These are phyloP conservation scores for Diplodia intermedia DNA, from an alignment of 2,329 filamentous ascomycete species.

Conservation along the genomic window DNA sequence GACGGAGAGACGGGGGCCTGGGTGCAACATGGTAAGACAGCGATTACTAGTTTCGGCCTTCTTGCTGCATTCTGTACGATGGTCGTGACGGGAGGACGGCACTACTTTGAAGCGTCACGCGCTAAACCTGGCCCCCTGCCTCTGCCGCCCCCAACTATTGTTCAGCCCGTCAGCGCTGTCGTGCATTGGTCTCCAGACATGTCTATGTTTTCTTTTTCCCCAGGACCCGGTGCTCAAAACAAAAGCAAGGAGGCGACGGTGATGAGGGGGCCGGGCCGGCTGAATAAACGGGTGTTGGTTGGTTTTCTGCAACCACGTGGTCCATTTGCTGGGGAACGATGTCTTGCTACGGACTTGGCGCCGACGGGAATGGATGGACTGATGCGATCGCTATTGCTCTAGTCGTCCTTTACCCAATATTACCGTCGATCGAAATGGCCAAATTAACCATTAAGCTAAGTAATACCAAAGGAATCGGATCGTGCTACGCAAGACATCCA, in stretches of 20 bases:
- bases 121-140: constrained; percentile 6
- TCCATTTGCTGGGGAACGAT: background rate
- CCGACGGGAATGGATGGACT: too few relatives aligned
- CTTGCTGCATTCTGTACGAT: constrained; percentile 19
- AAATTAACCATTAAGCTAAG: too few relatives aligned
- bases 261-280: background rate
- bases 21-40: constrained; percentile 4
- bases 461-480: too few relatives aligned
- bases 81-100: background rate
- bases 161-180: background rate
- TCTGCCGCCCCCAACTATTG: background rate
- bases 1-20: background rate
- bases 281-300: background rate
- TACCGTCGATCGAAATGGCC: too few relatives aligned
- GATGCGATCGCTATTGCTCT: too few relatives aligned
- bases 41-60: constrained; percentile 17
- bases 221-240: background rate
- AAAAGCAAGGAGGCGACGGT: background rate
- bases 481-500: too few relatives aligned
- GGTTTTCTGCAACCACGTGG: background rate
- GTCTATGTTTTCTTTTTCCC: background rate
- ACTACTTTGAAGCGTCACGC: constrained; percentile 17
- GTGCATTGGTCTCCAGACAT: constrained; percentile 3
- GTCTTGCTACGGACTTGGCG: too few relatives aligned
- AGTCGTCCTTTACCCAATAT: too few relatives aligned